Evolutionary conservation across 495 filamentous ascomycete genomes (phyloP), one percentile per base, ranked within the genome.

Genomic region (Aspergillus haitiensis): DNA sequence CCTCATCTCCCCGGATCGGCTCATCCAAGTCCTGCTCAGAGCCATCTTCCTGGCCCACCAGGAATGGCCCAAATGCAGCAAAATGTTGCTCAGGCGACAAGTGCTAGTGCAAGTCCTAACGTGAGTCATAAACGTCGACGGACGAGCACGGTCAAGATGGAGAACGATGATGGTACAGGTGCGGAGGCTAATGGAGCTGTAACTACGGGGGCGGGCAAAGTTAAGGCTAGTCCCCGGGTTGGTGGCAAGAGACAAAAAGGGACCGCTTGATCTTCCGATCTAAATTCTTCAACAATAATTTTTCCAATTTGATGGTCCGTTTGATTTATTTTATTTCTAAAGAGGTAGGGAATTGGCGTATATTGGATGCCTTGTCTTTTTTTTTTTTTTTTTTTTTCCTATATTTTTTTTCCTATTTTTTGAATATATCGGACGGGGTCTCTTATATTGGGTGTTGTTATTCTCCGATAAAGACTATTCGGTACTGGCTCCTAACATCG

Each of bases 61-160:
- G 82, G 81, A 32, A 93, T 96, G 85, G 90, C 86, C 64, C 86
- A 90, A 70, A 78, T 81, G 46, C 82, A 79, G 57, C 80, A 72
- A n/a, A 74, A 70, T 55, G 69, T 78, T 59, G 88, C 82, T n/a
- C 86, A 86, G 60, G 88, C 82, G 1, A 85, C 85, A 3, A 93
- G 89, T 64, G 88, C 89, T 7, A 95, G 90, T 68, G 93, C 92
- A 4, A 95, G 91, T 54, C 92, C 92, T 9, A 89, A 87, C 55
- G 84, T 87, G 35, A 86, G 81, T 48, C 88, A 87, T 68, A 93
- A 94, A 74, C 84, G 91, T 58, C 81, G 92, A 56, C 78, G 91
- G 42, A 78, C 86, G 9, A 92, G 90, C 59, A 84, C 84, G 5
- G 88, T 93, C 51, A 94, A 95, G 76, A 76, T 80, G 37, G 91